Conservation (phyloP, 1,284 basidiomycete species). For the Earliella scabrosa region DNA sequence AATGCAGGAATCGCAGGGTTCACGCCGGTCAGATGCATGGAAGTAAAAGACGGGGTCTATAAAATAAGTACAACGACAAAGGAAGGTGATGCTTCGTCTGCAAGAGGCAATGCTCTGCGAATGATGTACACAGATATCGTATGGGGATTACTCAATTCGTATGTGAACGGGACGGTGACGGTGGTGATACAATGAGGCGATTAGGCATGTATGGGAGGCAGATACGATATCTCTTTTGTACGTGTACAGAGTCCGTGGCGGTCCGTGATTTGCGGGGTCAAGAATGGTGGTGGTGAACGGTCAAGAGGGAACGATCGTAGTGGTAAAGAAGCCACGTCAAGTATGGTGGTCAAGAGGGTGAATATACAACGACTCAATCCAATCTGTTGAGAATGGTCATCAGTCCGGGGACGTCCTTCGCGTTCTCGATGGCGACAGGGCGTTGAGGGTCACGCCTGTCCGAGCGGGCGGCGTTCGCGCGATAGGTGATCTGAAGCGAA, state of each 20-base stretch:
- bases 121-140: constrained; percentile 16
- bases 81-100: constrained; percentile 9
- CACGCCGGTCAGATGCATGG: too few species aligned
- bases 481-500: constrained; percentile 56
- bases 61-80: constrained; percentile 10
- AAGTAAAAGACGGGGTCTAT: too few species aligned
- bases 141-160: constrained; percentile 3
- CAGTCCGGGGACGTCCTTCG: constrained; percentile 38
- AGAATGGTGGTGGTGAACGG: not conserved
- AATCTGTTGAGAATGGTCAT: constrained; percentile 39
- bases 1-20: too few species aligned
- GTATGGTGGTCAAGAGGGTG: not conserved
- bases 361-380: constrained; percentile 5
- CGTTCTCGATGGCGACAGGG: constrained; percentile 38
- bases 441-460: constrained; percentile 35
- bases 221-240: constrained; percentile 15
- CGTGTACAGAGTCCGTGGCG: constrained; percentile 11
- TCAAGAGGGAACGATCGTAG: not conserved
- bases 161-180: not conserved
- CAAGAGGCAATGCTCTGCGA: not conserved
- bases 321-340: not conserved
- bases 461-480: constrained; percentile 48
- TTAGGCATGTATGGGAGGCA: constrained; percentile 9
- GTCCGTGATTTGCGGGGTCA: constrained; percentile 6
- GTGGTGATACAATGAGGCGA: constrained; percentile 16